A percentile compares a stretch with the other conserved stretches of the same genome.
These are phyloP conservation scores for Helichrysum umbraculigerum DNA, from an alignment of 129 eudicot genomes.

Conservation along the genomic window DNA sequence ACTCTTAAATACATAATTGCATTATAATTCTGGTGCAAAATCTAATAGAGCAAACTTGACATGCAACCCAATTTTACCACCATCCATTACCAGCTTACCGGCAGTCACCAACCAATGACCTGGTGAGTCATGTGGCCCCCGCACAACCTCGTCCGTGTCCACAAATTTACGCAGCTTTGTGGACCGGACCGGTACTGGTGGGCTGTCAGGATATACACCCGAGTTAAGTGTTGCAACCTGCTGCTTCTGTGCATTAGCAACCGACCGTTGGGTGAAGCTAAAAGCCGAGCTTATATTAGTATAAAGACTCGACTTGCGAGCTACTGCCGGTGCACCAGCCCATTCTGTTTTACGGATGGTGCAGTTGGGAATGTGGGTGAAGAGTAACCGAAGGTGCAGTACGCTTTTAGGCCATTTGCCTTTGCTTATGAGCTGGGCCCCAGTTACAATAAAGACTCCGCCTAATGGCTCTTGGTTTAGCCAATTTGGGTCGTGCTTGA, in stretches of 20 bases:
- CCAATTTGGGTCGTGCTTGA: conserved; percentile 82
- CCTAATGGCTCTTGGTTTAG: conserved; percentile 13
- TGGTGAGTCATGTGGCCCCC: conserved; percentile 72
- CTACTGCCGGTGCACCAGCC: conserved; percentile 63
- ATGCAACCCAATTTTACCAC: conserved; percentile 74
- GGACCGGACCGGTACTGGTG: conserved; percentile 61
- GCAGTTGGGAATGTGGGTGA: conserved; percentile 72
- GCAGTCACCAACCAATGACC: conserved; percentile 96
- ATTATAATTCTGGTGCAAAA: neutral
- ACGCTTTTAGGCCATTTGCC: conserved; percentile 81
- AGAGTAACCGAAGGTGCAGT: conserved; percentile 78
- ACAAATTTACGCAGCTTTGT: conserved; percentile 58
- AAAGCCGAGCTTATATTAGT: conserved; percentile 70
- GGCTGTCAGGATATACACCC: conserved; percentile 75
- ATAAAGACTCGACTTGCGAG: conserved; percentile 59
- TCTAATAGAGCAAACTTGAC: conserved; percentile 69
- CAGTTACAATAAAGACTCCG: conserved; percentile 80
- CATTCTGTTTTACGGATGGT: conserved; percentile 67
- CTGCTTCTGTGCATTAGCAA: conserved; percentile 49
- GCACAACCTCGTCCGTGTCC: conserved; percentile 62
- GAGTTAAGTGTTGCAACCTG: conserved; percentile 60
- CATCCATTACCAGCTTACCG: conserved; percentile 67
- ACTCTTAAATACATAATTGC: neutral
- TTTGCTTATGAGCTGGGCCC: conserved; percentile 81
- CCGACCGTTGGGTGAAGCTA: conserved; percentile 52